phyloP scores from a whole-genome alignment of 371 early-diverging fungal species.

The Mucor circinelloides region DNA sequence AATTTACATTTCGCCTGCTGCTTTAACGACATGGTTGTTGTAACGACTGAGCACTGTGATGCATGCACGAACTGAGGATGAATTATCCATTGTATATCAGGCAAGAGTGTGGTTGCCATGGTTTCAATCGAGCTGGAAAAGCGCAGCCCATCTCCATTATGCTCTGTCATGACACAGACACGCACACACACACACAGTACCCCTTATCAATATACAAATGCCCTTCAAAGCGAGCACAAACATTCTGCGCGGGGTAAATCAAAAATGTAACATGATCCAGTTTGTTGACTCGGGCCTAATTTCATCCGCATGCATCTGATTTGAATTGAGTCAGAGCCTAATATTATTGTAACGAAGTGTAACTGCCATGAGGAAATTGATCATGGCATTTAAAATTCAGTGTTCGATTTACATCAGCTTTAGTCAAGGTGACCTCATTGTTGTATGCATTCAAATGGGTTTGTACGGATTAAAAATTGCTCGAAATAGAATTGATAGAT shows the following conservation, averaged over 20 bases:
- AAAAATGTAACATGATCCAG: neutral
- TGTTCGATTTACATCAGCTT: no score
- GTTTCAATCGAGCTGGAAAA: no score
- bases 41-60: neutral
- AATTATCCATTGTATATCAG: no score
- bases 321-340: neutral
- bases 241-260: neutral
- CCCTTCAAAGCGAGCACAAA: neutral
- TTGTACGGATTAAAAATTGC: neutral
- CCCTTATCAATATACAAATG: neutral
- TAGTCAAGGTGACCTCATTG: no score
- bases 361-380: neutral
- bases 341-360: neutral
- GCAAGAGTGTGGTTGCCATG: no score
- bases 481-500: neutral
- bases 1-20: neutral
- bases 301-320: neutral
- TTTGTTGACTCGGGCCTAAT: neutral
- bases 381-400: no score
- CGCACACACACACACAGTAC: no score
- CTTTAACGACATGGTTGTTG: neutral
- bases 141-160: no score
- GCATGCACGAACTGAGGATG: neutral
- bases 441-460: no score
- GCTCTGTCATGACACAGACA: no score